Base-by-base conservation (phyloP, 768 basidiomycete species). In the Rhizopogon vinicolor region DNA sequence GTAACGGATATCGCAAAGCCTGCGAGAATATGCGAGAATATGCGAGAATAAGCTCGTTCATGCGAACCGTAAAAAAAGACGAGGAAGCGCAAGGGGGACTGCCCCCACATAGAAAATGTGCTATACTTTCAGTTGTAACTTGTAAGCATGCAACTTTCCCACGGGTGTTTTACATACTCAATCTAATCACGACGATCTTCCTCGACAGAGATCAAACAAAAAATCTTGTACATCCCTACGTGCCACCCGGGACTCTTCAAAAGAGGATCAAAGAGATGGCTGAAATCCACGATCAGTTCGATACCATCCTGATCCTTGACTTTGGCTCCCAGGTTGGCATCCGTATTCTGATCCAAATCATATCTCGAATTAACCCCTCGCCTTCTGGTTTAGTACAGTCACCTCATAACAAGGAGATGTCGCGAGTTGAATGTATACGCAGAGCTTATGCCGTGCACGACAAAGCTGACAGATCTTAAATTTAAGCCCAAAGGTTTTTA, bases 371-470 rank as follows among this genome's bases (percentile, higher is more conserved):
- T 41, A 48, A 51, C 58, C 43, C 14, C 7, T 18, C 19, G n/a
- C 22, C 22, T 22, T 22, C 22, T 22, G 22, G 22, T 99, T 9
- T 69, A 96, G 93, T 96, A 96, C 72, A 95, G 95, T 61, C 97
- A 98, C 78, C 77, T 99, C 59, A 98, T 98, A 71, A 97, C 95
- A 7, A 78, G 97, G 68, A 81, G 97, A 84, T 98, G 96, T 81
- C 87, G 97, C 67, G 97, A 99, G 72, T 82, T 94, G 66, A 92
- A 93, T 53, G 93, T 99, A 53, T 98, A 98, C 67, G 96, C 96
- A 51, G 97, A 99, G 75, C 79, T 99, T 65, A 83, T 97, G 83
- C 93, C 97, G 22, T 99, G 97, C 70, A 99, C 97, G 1, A 87
- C 89, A 29, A 90, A 88, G 72, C 79, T 98, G 57, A 79, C 82